Evolutionary conservation across 2,329 filamentous ascomycete species (phyloP), one percentile per base, ranked within the genome.

Genomic region (Ascochyta fabae): DNA sequence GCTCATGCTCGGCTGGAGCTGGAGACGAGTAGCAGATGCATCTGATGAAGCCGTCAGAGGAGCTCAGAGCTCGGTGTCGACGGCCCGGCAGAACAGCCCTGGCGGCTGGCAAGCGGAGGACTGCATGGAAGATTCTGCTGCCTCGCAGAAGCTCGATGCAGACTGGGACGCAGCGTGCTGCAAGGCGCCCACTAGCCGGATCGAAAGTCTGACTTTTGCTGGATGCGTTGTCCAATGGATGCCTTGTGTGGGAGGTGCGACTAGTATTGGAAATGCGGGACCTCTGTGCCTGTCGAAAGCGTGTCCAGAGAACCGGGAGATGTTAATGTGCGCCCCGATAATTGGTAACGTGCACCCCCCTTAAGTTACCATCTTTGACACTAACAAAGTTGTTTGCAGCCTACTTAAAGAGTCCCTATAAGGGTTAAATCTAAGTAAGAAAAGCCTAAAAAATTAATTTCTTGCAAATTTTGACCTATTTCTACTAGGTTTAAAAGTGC

Each of bases 141-240:
- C 52, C 42, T 31, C 54, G 38, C 47, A 59, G 55, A 56, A 54
- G 47, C 34, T 51, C 52, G 51, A 56, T 48, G 47, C 43, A 40
- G 41, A 29, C 29, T 40, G 35, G 42, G 34, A 42, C 24, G 38
- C 42, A 34, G 2, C 26, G 41, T 41, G 50, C 57, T 59, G 59
- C 59, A 58, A 53, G 58, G 51, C 53, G 52, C 39, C 42, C 47
- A 39, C 51, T 56, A 60, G 57, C 52, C 43, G 41, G 48, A 49
- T 51, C 33, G 48, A 58, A 54, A 49, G 43, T 54, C 45, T 48
- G 53, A 45, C 49, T 58, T 34, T 43, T 51, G 34, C 52, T 56
- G 16, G 53, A 49, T 59, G 50, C 39, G 59, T 50, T 48, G 51
- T 60, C 57, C 59, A 70, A 66, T 69, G 58, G 62, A 67, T 65